A percentile compares a stretch with the other conserved stretches of the same genome.
These are phyloP conservation scores for Citrus trifoliata DNA, from an alignment of 345 rosid genomes.

Conservation along the genomic window DNA sequence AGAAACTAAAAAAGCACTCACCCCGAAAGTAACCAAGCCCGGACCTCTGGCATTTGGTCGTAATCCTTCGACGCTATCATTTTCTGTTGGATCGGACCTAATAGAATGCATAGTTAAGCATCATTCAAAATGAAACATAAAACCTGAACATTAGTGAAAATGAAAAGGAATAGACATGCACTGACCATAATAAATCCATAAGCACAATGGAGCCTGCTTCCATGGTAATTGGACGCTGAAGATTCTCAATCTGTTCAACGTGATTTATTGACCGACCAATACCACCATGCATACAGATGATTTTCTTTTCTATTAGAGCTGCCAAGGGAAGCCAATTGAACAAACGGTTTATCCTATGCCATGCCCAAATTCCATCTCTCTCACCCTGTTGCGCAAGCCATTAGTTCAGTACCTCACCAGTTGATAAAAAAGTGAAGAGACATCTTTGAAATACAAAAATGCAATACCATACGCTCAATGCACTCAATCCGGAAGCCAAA, in stretches of 20 bases:
- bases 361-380: conserved; percentile 98
- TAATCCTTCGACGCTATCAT: conserved; percentile 99
- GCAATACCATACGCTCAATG: conserved; percentile 92
- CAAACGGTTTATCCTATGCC: conserved; percentile 96
- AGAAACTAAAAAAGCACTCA: conserved; percentile 35
- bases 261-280: conserved; percentile 98
- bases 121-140: conserved; percentile 19
- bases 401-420: conserved; percentile 15
- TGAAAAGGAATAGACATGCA: conserved; percentile 17
- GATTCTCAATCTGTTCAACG: conserved; percentile 91
- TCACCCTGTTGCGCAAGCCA: conserved; percentile 66
- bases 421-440: conserved; percentile 15
- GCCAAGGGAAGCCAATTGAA: conserved; percentile 98
- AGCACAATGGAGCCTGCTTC: conserved; percentile 96
- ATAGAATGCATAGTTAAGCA: conserved; percentile 16
- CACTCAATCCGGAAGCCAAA: conserved; percentile 98
- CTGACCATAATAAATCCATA: conserved; percentile 94
- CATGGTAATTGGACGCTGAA: conserved; percentile 96
- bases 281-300: conserved; percentile 99
- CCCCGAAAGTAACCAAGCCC: conserved; percentile 97
- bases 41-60: conserved; percentile 99
- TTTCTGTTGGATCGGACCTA: conserved; percentile 99
- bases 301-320: conserved; percentile 92
- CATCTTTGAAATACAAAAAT: conserved; percentile 10
- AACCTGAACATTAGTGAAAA: neutral